phyloP scores from a whole-genome alignment of 768 basidiomycete species.

The Boletus fagicola region DNA sequence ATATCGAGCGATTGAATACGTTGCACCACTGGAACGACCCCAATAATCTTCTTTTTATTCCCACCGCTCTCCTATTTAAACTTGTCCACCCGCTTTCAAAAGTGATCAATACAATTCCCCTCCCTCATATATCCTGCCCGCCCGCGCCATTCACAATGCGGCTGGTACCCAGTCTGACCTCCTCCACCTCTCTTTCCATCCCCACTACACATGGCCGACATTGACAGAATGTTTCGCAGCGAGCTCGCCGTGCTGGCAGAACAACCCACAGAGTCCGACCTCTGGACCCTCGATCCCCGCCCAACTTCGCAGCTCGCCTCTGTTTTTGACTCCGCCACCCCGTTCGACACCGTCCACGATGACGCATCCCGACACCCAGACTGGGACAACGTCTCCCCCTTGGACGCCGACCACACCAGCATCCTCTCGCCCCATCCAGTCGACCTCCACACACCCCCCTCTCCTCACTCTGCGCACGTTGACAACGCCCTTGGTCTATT shows the following conservation, averaged over 20 bases:
- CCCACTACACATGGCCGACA: slow-evolving; percentile 18
- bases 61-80: not conserved
- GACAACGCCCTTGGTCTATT: slow-evolving; percentile 10
- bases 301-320: not conserved
- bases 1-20: not conserved
- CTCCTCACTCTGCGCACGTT: not conserved
- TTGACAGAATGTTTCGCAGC: slow-evolving; percentile 25
- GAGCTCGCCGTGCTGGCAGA: slow-evolving; percentile 19
- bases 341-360: not conserved
- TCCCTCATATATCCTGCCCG: slow-evolving; percentile 2
- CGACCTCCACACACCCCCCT: not conserved
- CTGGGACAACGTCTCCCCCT: not conserved
- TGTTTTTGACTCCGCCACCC: not conserved
- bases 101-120: slow-evolving; percentile 16
- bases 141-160: slow-evolving; percentile 15
- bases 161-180: slow-evolving; percentile 1
- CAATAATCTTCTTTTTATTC: not conserved
- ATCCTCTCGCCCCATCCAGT: not conserved
- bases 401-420: not conserved
- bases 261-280: not conserved
- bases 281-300: slow-evolving; percentile 8
- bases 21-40: not conserved
- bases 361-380: not conserved
- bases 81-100: not conserved
- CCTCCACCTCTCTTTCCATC: not conserved